Base-by-base conservation (phyloP, 108 stramenopile genomes). In the Poteriospumella lacustris region DNA sequence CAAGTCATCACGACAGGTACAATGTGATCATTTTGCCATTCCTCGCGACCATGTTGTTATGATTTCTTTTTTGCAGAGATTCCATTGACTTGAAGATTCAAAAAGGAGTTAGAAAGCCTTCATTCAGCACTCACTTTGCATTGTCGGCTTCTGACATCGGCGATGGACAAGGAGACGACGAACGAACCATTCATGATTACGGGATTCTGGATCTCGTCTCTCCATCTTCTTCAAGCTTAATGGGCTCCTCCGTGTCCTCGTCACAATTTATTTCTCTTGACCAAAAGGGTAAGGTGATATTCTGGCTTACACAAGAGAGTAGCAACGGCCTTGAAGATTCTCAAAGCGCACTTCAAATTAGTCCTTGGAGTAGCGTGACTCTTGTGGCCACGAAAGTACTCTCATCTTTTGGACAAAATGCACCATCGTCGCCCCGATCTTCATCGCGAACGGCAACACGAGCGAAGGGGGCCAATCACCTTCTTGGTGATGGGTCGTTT, bases 181-280 rank as follows among this genome's bases (percentile, higher is more conserved):
- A n/a, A n/a, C n/a, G n/a, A n/a, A 19, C 19, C 31, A 9, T 15
- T 15, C 64, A 40, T 19, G 31, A 12, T 9, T 12, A 9, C 9
- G 64, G 36, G 31, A 33, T 38, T 15, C 15, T 38, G 15, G 64
- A 15, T 33, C 12, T 15, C 9, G 64, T 38, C 15, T 67, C 64
- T 40, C 15, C 12, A 15, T 9, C 12, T 12, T 9, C 9, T 41
- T 33, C 12, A 15, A 31, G 12, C 40, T 67, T 41, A 19, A n/a
- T n/a, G n/a, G n/a, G n/a, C n/a, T n/a, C n/a, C n/a, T 9, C 15
- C 19, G 40, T 15, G 9, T 38, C 64, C 15, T 38, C 40, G 12
- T 67, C 64, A 9, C 64, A 67, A 15, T 67, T 67, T 19, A 33
- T 67, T 19, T 67, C 64, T 67, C 19, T 67, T 9, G 64, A 67